Percentiles rank a stretch among this genome's conserved stretches.
phyloP scores from a whole-genome alignment of 1,284 basidiomycete genomes.

The Ustilago tritici region DNA sequence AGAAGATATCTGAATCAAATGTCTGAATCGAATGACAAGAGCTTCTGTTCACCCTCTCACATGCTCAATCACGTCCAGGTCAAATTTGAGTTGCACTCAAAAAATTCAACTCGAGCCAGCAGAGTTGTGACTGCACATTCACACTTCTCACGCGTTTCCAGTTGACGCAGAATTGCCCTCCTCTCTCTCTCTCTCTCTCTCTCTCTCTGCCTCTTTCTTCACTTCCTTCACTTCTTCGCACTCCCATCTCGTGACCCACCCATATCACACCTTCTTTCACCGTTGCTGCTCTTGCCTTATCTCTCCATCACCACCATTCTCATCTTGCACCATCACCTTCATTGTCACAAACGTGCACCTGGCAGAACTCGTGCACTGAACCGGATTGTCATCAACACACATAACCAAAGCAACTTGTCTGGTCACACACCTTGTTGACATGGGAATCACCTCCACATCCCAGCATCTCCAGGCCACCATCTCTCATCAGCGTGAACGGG shows the following conservation, averaged over 20 bases:
- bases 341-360: background rate
- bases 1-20: too few relatives aligned
- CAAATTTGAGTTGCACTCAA: constrained; percentile 28
- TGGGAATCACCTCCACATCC: background rate
- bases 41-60: background rate
- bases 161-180: constrained; percentile 2
- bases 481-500: constrained; percentile 17
- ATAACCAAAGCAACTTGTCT: constrained; percentile 10
- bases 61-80: constrained; percentile 17
- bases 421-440: background rate
- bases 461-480: background rate
- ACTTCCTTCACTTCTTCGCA: constrained; percentile 5
- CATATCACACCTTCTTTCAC: background rate
- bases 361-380: background rate
- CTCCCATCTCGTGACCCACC: background rate
- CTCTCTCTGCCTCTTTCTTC: background rate
- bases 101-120: constrained; percentile 9
- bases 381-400: constrained; percentile 11
- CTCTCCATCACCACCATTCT: background rate
- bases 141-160: constrained; percentile 24
- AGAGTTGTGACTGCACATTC: background rate
- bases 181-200: constrained; percentile 2
- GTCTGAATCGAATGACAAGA: background rate
- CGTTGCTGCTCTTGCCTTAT: background rate
- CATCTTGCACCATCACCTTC: constrained; percentile 1